Percentiles rank a stretch among this genome's conserved stretches.
These are phyloP conservation scores for Saturnispora bothae DNA, from an alignment of 805 yeast species.

Conservation along the genomic window DNA sequence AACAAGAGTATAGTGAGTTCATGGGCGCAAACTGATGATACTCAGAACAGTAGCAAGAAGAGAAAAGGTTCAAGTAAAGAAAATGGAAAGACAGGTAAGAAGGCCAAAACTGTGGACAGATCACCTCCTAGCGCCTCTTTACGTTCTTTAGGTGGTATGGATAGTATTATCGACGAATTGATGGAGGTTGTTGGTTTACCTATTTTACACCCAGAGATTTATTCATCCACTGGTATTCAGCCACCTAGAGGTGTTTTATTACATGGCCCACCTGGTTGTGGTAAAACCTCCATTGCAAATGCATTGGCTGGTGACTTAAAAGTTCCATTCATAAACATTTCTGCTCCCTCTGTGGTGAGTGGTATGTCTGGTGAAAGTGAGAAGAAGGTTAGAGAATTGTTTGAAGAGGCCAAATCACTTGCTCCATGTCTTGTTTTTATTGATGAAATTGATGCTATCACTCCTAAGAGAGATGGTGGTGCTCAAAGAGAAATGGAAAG, in stretches of 20 bases:
- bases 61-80: constrained; percentile 32
- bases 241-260: constrained; percentile 91
- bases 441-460: constrained; percentile 96
- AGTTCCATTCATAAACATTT: constrained; percentile 82
- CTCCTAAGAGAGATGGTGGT: constrained; percentile 96
- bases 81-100: constrained; percentile 24
- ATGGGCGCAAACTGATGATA: constrained; percentile 37
- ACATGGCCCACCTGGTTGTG: constrained; percentile 99
- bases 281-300: constrained; percentile 92
- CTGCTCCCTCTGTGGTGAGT: constrained; percentile 93
- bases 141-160: constrained; percentile 82
- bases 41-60: constrained; percentile 22
- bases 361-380: constrained; percentile 99
- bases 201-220: constrained; percentile 86
- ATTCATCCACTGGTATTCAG: constrained; percentile 76
- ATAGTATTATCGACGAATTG: constrained; percentile 69
- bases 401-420: constrained; percentile 78
- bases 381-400: constrained; percentile 83
- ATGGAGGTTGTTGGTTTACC: constrained; percentile 91
- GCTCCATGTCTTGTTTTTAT: constrained; percentile 93
- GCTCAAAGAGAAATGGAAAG: constrained; percentile 99
- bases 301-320: constrained; percentile 92
- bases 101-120: constrained; percentile 35
- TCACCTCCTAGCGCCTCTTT: constrained; percentile 61
- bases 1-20: constrained; percentile 66